Percentiles rank a stretch among this genome's conserved stretches.
Evolutionary conservation across 108 stramenopile genomes (phyloP).

Genomic region (Chaetoceros muelleri): DNA sequence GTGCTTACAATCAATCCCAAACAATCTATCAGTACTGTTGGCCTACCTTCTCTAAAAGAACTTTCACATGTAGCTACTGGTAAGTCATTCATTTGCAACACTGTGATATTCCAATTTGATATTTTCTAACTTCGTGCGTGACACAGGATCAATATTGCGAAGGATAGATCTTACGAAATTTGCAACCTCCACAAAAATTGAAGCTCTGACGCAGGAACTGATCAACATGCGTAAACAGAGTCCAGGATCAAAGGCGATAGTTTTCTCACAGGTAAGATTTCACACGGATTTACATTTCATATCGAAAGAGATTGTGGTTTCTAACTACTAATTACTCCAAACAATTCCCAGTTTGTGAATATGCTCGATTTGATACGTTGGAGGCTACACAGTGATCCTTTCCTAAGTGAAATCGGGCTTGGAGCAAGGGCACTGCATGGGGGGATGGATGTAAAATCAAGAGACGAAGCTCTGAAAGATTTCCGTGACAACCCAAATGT

Average conservation of each 20-base stretch:
- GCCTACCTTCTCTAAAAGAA: conserved; percentile 68
- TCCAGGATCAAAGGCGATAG: conserved; percentile 93
- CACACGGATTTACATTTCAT: neutral
- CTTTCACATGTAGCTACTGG: conserved; percentile 43
- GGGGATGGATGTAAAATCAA: conserved; percentile 84
- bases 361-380: conserved; percentile 94
- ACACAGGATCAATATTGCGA: conserved; percentile 77
- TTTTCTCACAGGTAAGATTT: conserved; percentile 53
- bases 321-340: too few species aligned
- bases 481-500: conserved; percentile 80
- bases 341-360: conserved; percentile 85
- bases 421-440: conserved; percentile 80
- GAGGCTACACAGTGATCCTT: conserved; percentile 83
- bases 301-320: too few species aligned
- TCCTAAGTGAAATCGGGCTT: conserved; percentile 60
- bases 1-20: conserved; percentile 15
- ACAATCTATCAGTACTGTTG: conserved; percentile 5
- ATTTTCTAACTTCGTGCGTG: too few species aligned
- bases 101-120: too few species aligned
- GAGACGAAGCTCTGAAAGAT: conserved; percentile 70
- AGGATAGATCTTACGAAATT: conserved; percentile 91
- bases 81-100: neutral
- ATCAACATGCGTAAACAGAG: conserved; percentile 76
- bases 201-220: conserved; percentile 89
- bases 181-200: conserved; percentile 92